phyloP scores from a whole-genome alignment of 2,329 filamentous ascomycete species.

The Simplicillium aogashimaense region DNA sequence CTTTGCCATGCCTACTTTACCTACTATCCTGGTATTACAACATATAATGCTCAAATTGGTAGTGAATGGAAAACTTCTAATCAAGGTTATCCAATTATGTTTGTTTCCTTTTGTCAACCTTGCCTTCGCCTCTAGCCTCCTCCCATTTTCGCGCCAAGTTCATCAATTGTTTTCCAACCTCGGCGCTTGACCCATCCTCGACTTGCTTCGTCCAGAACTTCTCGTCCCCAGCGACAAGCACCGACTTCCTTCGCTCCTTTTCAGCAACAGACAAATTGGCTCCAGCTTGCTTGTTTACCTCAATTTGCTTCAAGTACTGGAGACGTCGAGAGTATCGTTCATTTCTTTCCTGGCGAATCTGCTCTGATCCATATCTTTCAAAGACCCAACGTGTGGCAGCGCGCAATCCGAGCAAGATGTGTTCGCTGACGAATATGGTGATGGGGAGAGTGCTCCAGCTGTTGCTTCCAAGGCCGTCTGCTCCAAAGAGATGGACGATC shows the following conservation, averaged over 20 bases:
- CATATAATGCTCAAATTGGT: too few relatives aligned
- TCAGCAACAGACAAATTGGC: conserved; percentile 22
- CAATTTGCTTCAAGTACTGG: conserved; percentile 27
- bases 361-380: conserved; percentile 26
- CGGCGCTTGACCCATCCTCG: conserved; percentile 25
- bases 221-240: conserved; percentile 20
- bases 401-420: conserved; percentile 56
- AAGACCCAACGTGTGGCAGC: conserved; percentile 24
- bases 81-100: too few relatives aligned
- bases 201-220: conserved; percentile 32
- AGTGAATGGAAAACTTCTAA: too few relatives aligned
- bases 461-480: conserved; percentile 41
- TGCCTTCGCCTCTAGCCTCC: neutral
- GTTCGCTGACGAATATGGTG: conserved; percentile 63
- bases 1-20: too few relatives aligned
- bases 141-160: conserved; percentile 11
- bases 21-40: too few relatives aligned
- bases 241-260: conserved; percentile 25
- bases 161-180: conserved; percentile 23
- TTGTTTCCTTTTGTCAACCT: too few relatives aligned
- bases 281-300: conserved; percentile 23
- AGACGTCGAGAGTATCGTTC: conserved; percentile 26
- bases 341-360: conserved; percentile 28
- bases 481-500: conserved; percentile 63
- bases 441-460: conserved; percentile 58